Conservation (phyloP, 2,329 filamentous ascomycete species). For the Fusarium sp. region DNA sequence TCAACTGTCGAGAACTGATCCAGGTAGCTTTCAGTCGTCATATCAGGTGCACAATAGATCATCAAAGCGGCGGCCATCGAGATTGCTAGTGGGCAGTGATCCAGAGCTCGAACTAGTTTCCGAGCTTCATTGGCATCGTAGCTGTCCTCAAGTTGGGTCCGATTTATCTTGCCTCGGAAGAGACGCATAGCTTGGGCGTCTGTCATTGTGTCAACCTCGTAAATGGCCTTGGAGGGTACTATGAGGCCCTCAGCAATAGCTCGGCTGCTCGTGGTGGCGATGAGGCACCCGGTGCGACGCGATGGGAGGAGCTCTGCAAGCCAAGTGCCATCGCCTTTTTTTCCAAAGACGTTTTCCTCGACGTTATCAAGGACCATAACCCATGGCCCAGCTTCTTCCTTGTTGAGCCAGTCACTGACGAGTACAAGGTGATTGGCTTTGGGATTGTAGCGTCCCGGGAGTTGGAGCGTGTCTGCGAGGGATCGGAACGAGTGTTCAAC, state of each 20-base stretch:
- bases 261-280: conserved; percentile 33
- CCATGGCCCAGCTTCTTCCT: conserved; percentile 35
- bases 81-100: not conserved
- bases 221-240: not conserved
- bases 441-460: conserved; percentile 46
- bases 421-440: conserved; percentile 48
- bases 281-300: conserved; percentile 21
- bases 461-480: conserved; percentile 47
- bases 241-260: conserved; percentile 10
- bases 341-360: conserved; percentile 17
- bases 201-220: not conserved
- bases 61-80: not conserved
- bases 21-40: not conserved
- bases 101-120: not conserved
- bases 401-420: conserved; percentile 45
- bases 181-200: not conserved
- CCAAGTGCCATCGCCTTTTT: not conserved
- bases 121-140: not conserved
- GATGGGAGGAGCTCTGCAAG: conserved; percentile 31
- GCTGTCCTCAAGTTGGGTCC: not conserved
- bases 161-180: not conserved
- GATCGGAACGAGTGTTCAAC: conserved; percentile 51
- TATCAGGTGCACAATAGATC: not conserved
- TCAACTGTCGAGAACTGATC: not conserved
- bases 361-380: conserved; percentile 39